Evolutionary conservation across 805 yeast species (phyloP).

Genomic region (Yamadazyma tumulicola): DNA sequence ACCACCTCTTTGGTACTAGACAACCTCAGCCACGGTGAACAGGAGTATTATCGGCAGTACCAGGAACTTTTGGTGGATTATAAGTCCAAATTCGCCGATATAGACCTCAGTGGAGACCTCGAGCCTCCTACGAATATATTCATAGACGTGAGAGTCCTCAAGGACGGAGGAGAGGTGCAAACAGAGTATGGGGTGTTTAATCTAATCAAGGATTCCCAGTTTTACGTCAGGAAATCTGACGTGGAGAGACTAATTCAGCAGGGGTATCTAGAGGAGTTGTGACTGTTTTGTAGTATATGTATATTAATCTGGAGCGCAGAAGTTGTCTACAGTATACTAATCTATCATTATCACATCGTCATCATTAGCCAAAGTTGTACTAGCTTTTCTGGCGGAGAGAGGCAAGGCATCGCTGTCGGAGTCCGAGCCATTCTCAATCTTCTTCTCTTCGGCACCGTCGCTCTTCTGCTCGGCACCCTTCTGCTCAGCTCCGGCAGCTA

Average conservation of each 20-base stretch:
- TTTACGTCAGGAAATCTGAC: constrained; percentile 89
- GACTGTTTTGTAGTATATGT: constrained; percentile 4
- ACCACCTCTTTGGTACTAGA: constrained; percentile 34
- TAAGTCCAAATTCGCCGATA: constrained; percentile 75
- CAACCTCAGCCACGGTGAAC: constrained; percentile 72
- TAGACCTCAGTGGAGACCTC: constrained; percentile 84
- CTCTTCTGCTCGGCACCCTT: too few species aligned
- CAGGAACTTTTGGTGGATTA: constrained; percentile 68
- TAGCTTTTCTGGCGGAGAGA: too few species aligned
- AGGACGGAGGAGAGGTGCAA: constrained; percentile 95
- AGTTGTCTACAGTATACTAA: constrained; percentile 1
- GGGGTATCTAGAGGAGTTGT: constrained; percentile 80
- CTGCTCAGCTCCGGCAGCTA: too few species aligned
- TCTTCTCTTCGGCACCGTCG: too few species aligned
- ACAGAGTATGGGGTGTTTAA: constrained; percentile 97
- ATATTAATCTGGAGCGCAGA: too few species aligned
- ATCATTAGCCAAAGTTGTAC: neutral
- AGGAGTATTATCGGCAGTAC: constrained; percentile 70
- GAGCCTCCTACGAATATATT: constrained; percentile 90
- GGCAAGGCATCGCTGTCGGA: too few species aligned
- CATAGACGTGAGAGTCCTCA: constrained; percentile 87
- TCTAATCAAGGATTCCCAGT: constrained; percentile 88
- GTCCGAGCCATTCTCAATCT: too few species aligned
- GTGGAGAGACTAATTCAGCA: constrained; percentile 93
- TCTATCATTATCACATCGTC: constrained; percentile 1